Conservation (phyloP, 495 filamentous ascomycete genomes). For the Sporormia fimetaria region DNA sequence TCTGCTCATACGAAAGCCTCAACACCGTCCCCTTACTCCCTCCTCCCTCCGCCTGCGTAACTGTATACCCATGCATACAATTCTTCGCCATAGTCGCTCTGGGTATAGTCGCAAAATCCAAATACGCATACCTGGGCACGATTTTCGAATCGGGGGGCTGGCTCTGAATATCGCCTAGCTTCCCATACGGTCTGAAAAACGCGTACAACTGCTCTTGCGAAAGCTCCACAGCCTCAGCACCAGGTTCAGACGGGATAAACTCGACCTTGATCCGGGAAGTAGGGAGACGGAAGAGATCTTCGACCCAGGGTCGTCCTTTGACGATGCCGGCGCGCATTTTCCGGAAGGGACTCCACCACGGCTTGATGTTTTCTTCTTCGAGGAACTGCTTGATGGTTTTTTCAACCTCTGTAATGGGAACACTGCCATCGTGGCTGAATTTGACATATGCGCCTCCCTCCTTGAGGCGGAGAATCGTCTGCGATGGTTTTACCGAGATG, state of each 20-base stretch:
- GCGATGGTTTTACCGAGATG: slow-evolving; percentile 56
- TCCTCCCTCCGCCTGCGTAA: slow-evolving; percentile 49
- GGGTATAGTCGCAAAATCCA: slow-evolving; percentile 61
- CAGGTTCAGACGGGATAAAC: slow-evolving; percentile 60
- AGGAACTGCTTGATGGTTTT: slow-evolving; percentile 44
- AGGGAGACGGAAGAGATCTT: slow-evolving; percentile 79
- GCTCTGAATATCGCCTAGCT: slow-evolving; percentile 64
- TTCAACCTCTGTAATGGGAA: slow-evolving; percentile 50
- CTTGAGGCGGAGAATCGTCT: slow-evolving; percentile 70
- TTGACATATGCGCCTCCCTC: slow-evolving; percentile 94
- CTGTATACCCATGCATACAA: slow-evolving; percentile 76
- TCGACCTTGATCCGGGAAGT: slow-evolving; percentile 66
- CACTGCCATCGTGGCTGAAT: slow-evolving; percentile 49
- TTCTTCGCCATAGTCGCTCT: slow-evolving; percentile 80
- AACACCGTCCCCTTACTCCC: slow-evolving; percentile 63
- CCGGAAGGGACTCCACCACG: slow-evolving; percentile 82
- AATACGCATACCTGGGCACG: slow-evolving; percentile 61
- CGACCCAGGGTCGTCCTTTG: slow-evolving; percentile 80
- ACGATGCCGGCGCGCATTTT: slow-evolving; percentile 58
- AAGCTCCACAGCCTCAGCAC: slow-evolving; percentile 56
- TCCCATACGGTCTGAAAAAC: slow-evolving; percentile 83
- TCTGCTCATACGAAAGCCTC: slow-evolving; percentile 70
- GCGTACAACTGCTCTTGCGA: slow-evolving; percentile 78
- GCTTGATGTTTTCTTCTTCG: slow-evolving; percentile 58
- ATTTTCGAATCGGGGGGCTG: slow-evolving; percentile 78